Conservation (phyloP, 768 basidiomycete genomes). For the Ramaria rubella region DNA sequence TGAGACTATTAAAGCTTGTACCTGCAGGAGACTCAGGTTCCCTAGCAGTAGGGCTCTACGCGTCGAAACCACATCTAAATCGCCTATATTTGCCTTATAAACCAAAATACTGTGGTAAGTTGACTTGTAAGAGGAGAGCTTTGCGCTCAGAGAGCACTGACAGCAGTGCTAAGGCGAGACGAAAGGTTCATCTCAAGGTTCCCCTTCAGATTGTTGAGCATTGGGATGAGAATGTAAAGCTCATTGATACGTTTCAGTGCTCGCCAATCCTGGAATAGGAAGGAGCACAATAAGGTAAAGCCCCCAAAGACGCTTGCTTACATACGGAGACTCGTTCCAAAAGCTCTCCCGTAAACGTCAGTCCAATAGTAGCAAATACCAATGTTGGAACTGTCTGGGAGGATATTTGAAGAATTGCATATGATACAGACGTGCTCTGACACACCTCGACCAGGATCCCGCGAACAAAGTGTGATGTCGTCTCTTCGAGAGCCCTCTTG, state of each 20-base stretch:
- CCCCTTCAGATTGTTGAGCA: slow-evolving; percentile 93
- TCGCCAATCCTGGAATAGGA: slow-evolving; percentile 59
- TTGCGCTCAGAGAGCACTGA: slow-evolving; percentile 10
- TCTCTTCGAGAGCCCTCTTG: not conserved
- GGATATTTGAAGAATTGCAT: not conserved
- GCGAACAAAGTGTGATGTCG: not conserved
- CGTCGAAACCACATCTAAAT: slow-evolving; percentile 65
- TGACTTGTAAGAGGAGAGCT: not conserved
- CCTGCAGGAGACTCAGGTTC: slow-evolving; percentile 81
- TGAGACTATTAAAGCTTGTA: slow-evolving; percentile 88
- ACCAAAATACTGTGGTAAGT: not conserved
- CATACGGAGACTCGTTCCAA: slow-evolving; percentile 79
- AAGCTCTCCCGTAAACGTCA: slow-evolving; percentile 87
- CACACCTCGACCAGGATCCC: slow-evolving; percentile 68
- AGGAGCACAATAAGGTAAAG: not conserved
- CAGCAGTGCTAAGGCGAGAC: slow-evolving; percentile 88
- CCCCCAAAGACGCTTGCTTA: slow-evolving; percentile 7
- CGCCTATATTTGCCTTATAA: slow-evolving; percentile 69
- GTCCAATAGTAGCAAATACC: slow-evolving; percentile 72
- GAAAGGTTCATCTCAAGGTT: slow-evolving; percentile 99
- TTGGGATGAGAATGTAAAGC: slow-evolving; percentile 93
- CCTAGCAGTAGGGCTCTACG: slow-evolving; percentile 68
- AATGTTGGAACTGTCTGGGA: slow-evolving; percentile 80
- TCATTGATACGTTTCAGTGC: slow-evolving; percentile 90
- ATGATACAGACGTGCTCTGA: slow-evolving; percentile 8